A percentile compares a stretch with the other conserved stretches of the same genome.
These are phyloP conservation scores for Pleurotus sapidus DNA, from an alignment of 768 basidiomycete genomes.

Conservation along the genomic window DNA sequence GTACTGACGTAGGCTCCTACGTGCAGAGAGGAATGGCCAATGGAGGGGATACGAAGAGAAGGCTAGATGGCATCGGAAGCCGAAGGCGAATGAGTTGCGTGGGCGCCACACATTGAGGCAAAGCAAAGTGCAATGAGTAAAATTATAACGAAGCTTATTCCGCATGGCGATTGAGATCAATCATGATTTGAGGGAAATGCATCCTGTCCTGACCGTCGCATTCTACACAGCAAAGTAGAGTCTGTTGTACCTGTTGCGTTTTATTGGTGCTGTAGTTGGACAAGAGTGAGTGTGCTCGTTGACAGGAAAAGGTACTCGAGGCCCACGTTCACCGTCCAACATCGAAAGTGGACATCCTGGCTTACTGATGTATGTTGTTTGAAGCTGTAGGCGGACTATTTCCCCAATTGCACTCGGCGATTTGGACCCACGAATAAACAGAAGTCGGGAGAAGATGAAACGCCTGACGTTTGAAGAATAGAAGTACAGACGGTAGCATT, in stretches of 20 bases:
- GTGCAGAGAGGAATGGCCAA: too few species aligned
- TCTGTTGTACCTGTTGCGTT: too few species aligned
- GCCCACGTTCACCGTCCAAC: too few species aligned
- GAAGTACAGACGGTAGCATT: slow-evolving; percentile 8
- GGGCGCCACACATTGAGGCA: neutral
- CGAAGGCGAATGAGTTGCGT: neutral
- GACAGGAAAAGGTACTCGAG: too few species aligned
- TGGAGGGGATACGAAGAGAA: neutral
- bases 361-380: neutral
- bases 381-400: neutral
- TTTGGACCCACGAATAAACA: neutral
- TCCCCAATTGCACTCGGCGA: neutral
- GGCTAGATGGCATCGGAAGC: neutral
- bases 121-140: neutral
- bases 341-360: too few species aligned
- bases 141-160: neutral
- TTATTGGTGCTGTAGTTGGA: too few species aligned
- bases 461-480: neutral
- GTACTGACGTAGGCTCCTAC: too few species aligned
- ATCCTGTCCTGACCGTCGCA: too few species aligned
- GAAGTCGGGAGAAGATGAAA: neutral
- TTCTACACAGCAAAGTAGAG: too few species aligned
- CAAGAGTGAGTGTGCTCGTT: too few species aligned
- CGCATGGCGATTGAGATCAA: neutral
- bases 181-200: too few species aligned